These are phyloP conservation scores for Backusella psychrophila DNA, from an alignment of 192 early-diverging fungal genomes.

Conservation along the genomic window DNA sequence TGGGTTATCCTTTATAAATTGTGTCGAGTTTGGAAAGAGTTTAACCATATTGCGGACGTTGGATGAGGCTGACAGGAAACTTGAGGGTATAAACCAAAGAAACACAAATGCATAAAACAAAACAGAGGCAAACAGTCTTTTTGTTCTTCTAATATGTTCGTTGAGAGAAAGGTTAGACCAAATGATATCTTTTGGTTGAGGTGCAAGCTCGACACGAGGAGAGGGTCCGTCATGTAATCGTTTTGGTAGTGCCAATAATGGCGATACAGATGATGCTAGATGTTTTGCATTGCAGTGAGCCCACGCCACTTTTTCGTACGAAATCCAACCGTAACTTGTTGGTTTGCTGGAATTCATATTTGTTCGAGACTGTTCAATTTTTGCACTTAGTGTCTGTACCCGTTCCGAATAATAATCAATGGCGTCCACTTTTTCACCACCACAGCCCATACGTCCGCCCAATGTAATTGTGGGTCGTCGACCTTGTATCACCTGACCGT, in stretches of 20 bases:
- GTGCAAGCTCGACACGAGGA: constrained; percentile 52
- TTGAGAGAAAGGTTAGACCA: constrained; percentile 69
- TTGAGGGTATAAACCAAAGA: constrained; percentile 67
- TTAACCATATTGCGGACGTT: constrained; percentile 55
- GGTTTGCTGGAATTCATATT: constrained; percentile 48
- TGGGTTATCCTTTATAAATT: constrained; percentile 46
- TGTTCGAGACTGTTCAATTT: constrained; percentile 51
- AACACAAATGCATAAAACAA: constrained; percentile 58
- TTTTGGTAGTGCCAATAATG: constrained; percentile 11
- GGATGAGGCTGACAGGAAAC: constrained; percentile 57
- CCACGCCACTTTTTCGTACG: constrained; percentile 53
- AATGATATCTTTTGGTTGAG: constrained; percentile 74
- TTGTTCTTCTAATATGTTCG: constrained; percentile 43
- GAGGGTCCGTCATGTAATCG: constrained; percentile 2
- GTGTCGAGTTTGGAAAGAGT: constrained; percentile 47
- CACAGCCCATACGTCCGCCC: constrained; percentile 33
- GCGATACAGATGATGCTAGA: constrained; percentile 32
- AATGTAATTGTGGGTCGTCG: constrained; percentile 36
- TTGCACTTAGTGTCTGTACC: constrained; percentile 52
- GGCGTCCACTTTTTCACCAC: constrained; percentile 57
- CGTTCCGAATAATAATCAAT: constrained; percentile 68
- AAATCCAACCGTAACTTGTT: constrained; percentile 71
- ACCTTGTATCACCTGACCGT: constrained; percentile 26
- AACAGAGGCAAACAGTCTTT: constrained; percentile 38
- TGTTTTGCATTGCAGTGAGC: constrained; percentile 48